A percentile compares a stretch with the other conserved stretches of the same genome.
Conservation (phyloP, 2,329 filamentous ascomycete species). For the Talaromyces amestolkiae region DNA sequence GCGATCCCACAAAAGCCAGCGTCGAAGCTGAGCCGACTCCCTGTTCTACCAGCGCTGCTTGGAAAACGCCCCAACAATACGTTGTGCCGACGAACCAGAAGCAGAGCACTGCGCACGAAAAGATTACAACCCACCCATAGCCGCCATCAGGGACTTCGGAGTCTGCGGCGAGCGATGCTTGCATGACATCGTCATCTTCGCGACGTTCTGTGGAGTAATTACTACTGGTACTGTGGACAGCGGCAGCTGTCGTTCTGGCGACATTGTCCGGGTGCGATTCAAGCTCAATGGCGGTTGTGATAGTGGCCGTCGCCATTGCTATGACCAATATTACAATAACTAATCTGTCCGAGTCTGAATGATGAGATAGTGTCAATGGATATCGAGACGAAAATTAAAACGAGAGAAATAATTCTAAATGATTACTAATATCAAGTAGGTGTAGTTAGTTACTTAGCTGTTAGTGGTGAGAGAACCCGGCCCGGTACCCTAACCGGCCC, state of each 20-base stretch:
- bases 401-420: background rate
- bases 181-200: constrained; percentile 37
- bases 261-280: constrained; percentile 10
- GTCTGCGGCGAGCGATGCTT: constrained; percentile 48
- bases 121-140: constrained; percentile 61
- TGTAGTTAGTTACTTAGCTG: background rate
- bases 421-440: background rate
- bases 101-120: constrained; percentile 50
- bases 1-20: constrained; percentile 58
- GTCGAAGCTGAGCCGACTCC: constrained; percentile 51
- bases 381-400: background rate
- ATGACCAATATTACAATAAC: background rate
- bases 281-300: constrained; percentile 20
- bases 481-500: no score
- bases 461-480: no score
- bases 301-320: constrained; percentile 4
- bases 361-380: background rate
- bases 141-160: constrained; percentile 54
- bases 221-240: background rate
- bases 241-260: constrained; percentile 10
- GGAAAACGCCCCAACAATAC: constrained; percentile 62
- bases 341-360: background rate
- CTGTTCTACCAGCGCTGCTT: constrained; percentile 54
- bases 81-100: constrained; percentile 59
- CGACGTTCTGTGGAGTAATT: background rate